Conservation (phyloP, 2,329 filamentous ascomycete genomes). For the Pseudogymnoascus sp. region DNA sequence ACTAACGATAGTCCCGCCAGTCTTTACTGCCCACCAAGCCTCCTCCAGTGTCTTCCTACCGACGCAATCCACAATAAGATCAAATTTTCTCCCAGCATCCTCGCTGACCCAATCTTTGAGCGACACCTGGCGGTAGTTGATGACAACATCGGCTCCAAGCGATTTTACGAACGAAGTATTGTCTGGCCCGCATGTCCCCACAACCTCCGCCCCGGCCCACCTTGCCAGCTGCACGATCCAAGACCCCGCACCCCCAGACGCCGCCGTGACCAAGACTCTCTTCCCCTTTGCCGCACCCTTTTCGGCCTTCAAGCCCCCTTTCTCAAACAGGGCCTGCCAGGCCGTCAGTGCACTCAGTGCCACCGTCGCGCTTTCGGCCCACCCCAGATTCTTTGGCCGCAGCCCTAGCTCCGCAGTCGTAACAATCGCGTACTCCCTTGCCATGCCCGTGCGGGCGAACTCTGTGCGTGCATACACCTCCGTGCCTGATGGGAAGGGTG, state of each 20-base stretch:
- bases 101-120: constrained; percentile 28
- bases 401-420: constrained; percentile 30
- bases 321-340: constrained; percentile 36
- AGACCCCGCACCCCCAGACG: constrained; percentile 35
- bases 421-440: constrained; percentile 30
- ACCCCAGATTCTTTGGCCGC: constrained; percentile 28
- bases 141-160: constrained; percentile 33
- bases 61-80: constrained; percentile 37
- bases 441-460: constrained; percentile 29
- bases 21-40: constrained; percentile 34
- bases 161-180: constrained; percentile 32
- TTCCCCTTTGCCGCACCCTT: constrained; percentile 24
- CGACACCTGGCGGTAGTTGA: constrained; percentile 31
- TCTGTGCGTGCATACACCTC: constrained; percentile 32
- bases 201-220: constrained; percentile 30
- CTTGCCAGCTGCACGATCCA: constrained; percentile 36
- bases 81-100: constrained; percentile 26
- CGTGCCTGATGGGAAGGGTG: constrained; percentile 32
- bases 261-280: constrained; percentile 36
- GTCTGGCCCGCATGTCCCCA: constrained; percentile 31
- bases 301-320: constrained; percentile 23
- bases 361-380: constrained; percentile 30
- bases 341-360: constrained; percentile 35
- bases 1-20: constrained; percentile 31
- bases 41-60: constrained; percentile 34